Conservation (phyloP, 2,329 filamentous ascomycete species). For the Colletotrichum sidae region DNA sequence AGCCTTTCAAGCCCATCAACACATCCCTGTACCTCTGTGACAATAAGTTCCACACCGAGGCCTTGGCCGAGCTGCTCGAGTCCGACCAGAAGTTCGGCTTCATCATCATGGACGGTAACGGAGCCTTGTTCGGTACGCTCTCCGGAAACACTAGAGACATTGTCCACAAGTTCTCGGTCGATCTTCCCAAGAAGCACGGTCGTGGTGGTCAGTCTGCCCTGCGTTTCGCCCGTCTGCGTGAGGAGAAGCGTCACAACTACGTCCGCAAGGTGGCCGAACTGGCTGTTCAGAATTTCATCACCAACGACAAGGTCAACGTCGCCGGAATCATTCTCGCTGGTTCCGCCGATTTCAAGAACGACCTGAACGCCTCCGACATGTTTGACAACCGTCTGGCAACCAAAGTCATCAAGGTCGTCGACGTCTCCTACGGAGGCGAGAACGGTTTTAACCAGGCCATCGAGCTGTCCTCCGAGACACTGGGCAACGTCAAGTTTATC, state of each 20-base stretch:
- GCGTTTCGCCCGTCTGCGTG: constrained; percentile 98
- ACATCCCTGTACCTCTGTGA: constrained; percentile 99
- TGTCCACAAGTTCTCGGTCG: constrained; percentile 97
- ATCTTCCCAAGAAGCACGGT: constrained; percentile 99
- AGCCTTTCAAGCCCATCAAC: constrained; percentile 99
- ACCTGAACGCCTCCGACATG: constrained; percentile 96
- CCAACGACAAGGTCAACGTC: constrained; percentile 97
- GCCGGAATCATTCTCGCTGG: constrained; percentile 94
- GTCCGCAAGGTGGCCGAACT: constrained; percentile 98
- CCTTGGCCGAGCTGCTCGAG: constrained; percentile 94
- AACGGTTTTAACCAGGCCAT: constrained; percentile 99
- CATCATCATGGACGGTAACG: constrained; percentile 99
- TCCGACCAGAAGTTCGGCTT: constrained; percentile 99
- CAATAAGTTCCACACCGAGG: constrained; percentile 99
- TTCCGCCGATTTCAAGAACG: constrained; percentile 99
- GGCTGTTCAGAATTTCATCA: constrained; percentile 99
- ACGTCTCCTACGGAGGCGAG: constrained; percentile 98
- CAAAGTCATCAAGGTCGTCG: constrained; percentile 99
- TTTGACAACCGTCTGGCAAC: constrained; percentile 91
- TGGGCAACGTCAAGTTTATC: constrained; percentile 99
- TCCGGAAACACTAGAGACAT: constrained; percentile 98
- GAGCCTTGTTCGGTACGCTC: constrained; percentile 94
- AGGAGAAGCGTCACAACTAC: constrained; percentile 99
- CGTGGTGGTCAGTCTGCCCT: constrained; percentile 99
- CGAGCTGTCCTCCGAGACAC: constrained; percentile 91